A percentile compares a stretch with the other conserved stretches of the same genome.
Evolutionary conservation across 441 rosid genomes (phyloP).

Genomic region (Daphne laureola): DNA sequence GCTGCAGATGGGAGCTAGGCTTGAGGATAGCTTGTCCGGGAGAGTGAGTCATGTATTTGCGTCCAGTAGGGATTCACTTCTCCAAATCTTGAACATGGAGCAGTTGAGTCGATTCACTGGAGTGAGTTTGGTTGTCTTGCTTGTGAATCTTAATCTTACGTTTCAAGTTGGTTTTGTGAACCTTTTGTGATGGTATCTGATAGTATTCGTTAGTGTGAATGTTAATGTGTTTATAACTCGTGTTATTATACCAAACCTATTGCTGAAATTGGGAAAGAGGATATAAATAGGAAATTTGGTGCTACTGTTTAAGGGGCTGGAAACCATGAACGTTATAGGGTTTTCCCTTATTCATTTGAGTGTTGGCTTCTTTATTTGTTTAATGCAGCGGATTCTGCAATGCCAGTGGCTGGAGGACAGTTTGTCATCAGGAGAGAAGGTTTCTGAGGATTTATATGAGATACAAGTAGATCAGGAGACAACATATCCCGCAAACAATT

Average conservation of each 20-base stretch:
- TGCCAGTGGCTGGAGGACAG: slow-evolving; percentile 91
- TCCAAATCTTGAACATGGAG: slow-evolving; percentile 28
- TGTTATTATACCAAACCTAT: no score
- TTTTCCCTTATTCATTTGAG: neutral
- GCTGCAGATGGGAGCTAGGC: slow-evolving; percentile 67
- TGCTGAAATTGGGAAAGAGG: no score
- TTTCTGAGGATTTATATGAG: slow-evolving; percentile 50
- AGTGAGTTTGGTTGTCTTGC: slow-evolving; percentile 27
- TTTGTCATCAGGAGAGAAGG: slow-evolving; percentile 59
- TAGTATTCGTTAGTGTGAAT: slow-evolving; percentile 1
- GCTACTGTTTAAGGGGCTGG: no score
- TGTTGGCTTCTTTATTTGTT: neutral
- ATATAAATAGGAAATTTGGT: no score
- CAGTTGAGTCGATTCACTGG: slow-evolving; percentile 45
- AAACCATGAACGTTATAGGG: neutral
- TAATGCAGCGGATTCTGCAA: slow-evolving; percentile 45
- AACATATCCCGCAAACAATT: slow-evolving; percentile 16
- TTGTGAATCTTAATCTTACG: no score
- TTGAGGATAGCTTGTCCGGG: slow-evolving; percentile 44
- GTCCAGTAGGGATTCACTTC: slow-evolving; percentile 35
- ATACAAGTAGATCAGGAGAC: slow-evolving; percentile 32
- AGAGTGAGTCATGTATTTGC: slow-evolving; percentile 68
- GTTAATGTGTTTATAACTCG: no score
- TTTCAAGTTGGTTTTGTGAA: neutral
- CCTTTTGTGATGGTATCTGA: neutral